Evolutionary conservation across 306 rosid species (phyloP), one percentile per base, ranked within the genome.

Genomic region (Castanospermum australe): DNA sequence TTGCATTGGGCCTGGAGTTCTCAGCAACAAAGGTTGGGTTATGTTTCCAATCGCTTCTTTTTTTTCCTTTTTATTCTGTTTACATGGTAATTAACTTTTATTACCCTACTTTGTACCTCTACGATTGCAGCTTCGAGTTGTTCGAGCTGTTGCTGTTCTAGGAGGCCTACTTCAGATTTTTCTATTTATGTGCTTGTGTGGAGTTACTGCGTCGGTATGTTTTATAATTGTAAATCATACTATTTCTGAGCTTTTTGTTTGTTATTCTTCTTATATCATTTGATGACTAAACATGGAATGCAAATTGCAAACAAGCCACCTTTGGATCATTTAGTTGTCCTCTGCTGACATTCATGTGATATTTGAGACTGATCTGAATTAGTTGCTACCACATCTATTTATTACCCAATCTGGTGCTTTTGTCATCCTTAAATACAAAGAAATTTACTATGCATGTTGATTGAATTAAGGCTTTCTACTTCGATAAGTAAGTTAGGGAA

Each of bases 1-100:
- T 96, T 96, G 99, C 98, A 18, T 77, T 96, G 87, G 99, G 98
- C 82, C 80, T 96, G 84, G 99, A 96, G 81, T 96, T 96, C 79
- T 93, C 97, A 28, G 67, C 86, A 57, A 14, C 93, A 73, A 96
- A 96, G 92, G 99, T 95, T 79, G 9, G 80, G 76, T 67, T 83
- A 18, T 62, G 36, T 61, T 70, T 66, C 85, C 73, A 59, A 30
- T 84, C 11, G n/a, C 63, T 15, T 22, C 33, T 39, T 60, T 36
- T 57, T 38, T 64, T 15, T 71, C 54, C 54, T 70, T 50, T 50
- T 60, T 61, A 63, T 61, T 18, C 22, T 65, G 38, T 72, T 36
- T 51, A 28, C 75, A 44, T 39, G 30, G 33, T 20, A 71, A 44
- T 74, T 81, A 35, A 22, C 60, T 71, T n/a, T 76, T 22, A 24